Conservation (phyloP, 2,329 filamentous ascomycete genomes). For the Ophiostoma ips region DNA sequence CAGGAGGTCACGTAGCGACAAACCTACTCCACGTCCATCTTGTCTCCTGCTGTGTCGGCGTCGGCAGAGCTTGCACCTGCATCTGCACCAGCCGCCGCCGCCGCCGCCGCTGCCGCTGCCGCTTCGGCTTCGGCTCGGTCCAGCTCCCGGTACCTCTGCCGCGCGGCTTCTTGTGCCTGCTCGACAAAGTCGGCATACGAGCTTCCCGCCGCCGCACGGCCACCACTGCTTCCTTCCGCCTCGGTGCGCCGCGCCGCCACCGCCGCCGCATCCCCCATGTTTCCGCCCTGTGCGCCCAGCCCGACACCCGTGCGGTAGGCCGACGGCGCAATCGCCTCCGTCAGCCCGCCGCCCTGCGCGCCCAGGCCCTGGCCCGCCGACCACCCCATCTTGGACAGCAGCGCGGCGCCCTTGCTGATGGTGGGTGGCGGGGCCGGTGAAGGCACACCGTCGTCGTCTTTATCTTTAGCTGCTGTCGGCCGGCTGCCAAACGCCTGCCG, state of each 20-base stretch:
- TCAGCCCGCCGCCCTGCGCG: constrained; percentile 46
- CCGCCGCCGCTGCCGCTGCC: background rate
- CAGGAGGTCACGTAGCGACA: background rate
- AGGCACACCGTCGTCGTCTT: constrained; percentile 10
- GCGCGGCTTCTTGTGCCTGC: constrained; percentile 50
- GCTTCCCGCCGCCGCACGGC: constrained; percentile 41
- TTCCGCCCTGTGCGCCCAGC: constrained; percentile 54
- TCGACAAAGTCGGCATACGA: constrained; percentile 47
- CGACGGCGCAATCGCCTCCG: constrained; percentile 48
- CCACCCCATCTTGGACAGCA: constrained; percentile 65
- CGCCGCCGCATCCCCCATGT: constrained; percentile 52
- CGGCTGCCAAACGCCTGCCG: constrained; percentile 38
- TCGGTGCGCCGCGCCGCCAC: constrained; percentile 48
- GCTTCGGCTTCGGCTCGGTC: constrained; percentile 5
- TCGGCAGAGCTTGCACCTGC: background rate
- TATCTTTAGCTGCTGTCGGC: constrained; percentile 22
- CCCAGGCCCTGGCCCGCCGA: constrained; percentile 50
- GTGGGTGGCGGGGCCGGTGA: constrained; percentile 22
- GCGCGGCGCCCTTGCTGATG: constrained; percentile 42
- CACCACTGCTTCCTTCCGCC: constrained; percentile 37
- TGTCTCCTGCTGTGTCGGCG: background rate
- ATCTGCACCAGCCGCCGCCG: background rate
- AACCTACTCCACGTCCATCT: background rate
- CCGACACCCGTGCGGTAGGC: constrained; percentile 56
- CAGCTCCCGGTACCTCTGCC: constrained; percentile 36